phyloP scores from a whole-genome alignment of 257 asterid species.

The Nyctanthes arbortristis region DNA sequence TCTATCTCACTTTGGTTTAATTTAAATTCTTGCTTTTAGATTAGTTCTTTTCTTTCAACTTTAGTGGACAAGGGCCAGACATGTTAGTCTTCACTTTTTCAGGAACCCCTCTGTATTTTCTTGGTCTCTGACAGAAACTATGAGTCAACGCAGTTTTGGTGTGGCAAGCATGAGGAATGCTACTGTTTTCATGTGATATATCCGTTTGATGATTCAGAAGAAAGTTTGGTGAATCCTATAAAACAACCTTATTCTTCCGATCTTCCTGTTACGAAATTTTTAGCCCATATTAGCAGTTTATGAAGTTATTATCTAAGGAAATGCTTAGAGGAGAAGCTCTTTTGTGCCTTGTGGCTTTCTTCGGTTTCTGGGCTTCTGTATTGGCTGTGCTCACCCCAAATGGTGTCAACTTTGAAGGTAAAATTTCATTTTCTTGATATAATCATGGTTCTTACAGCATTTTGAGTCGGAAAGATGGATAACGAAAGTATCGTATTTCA shows the following conservation, averaged over 20 bases:
- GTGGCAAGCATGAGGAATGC: conserved; percentile 6
- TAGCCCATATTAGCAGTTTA: conserved; percentile 2
- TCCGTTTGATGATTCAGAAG: background rate
- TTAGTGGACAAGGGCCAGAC: conserved; percentile 61
- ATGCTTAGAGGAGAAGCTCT: conserved; percentile 32
- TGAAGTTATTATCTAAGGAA: conserved; percentile 28
- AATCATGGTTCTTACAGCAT: background rate
- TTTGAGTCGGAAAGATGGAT: background rate
- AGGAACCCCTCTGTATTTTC: conserved; percentile 37
- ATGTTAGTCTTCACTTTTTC: conserved; percentile 53
- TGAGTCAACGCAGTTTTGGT: conserved; percentile 28
- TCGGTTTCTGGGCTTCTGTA: conserved; percentile 48
- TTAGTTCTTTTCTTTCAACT: conserved; percentile 56
- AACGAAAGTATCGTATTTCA: background rate
- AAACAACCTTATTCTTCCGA: background rate
- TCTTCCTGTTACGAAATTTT: background rate
- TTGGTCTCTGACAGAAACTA: conserved; percentile 36
- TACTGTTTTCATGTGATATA: background rate
- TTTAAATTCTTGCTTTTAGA: too few relatives aligned
- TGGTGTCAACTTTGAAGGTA: conserved; percentile 96
- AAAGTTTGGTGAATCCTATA: background rate
- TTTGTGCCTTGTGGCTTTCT: conserved; percentile 35
- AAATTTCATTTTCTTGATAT: background rate
- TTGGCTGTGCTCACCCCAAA: conserved; percentile 70
- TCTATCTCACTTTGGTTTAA: conserved; percentile 4